Evolutionary conservation across 2,329 filamentous ascomycete species (phyloP), one percentile per base, ranked within the genome.

Genomic region (Monosporascus sp.): DNA sequence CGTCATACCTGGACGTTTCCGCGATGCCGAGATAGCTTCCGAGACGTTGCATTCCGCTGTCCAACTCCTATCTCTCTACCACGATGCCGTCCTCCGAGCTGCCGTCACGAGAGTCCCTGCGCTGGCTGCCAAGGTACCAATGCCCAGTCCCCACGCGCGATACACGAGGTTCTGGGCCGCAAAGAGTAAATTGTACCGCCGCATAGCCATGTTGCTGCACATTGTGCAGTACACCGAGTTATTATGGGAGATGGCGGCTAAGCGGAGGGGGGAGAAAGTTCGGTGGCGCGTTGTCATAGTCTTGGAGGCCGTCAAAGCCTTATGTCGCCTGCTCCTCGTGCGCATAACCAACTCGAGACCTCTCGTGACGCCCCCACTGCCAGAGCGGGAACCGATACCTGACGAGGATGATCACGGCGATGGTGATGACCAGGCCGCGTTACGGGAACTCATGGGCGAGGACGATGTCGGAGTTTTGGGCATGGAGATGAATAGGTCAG

Each of bases 211-310:
- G 59, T 76, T 91, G 5, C 76, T 99, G 48, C 91, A 96, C 68
- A 88, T 96, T 73, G 88, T 97, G 26, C 89, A 94, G 61, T 97
- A 97, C 68, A 96, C 92, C 0, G 91, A 99, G 73, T 77, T 99
- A 31, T 75, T 99, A n/a, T 94, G 93, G 81, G 94, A 99, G 70
- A 99, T 99, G 94, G 84, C 88, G 28, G 92, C 92, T 28, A 95
- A 96, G 72, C 82, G 93, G 48, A 86, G 86, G 57, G 89, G 90
- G 18, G 91, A 88, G 45, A 82, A 95, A 70, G 73, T 87, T 26
- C 84, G 91, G 31, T 99, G 94, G 94, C 85, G 89, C 50, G 84
- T 95, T 0, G 84, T 97, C 6, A 85, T 97, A 11, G 68, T 95
- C 3, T 77, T 99, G 22, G 94, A 99, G 72, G 80, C 84, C 1